Percentiles rank a stretch among this genome's conserved stretches.
Conservation (phyloP, 169 alveolate genomes). For the Plasmodium vivax region DNA sequence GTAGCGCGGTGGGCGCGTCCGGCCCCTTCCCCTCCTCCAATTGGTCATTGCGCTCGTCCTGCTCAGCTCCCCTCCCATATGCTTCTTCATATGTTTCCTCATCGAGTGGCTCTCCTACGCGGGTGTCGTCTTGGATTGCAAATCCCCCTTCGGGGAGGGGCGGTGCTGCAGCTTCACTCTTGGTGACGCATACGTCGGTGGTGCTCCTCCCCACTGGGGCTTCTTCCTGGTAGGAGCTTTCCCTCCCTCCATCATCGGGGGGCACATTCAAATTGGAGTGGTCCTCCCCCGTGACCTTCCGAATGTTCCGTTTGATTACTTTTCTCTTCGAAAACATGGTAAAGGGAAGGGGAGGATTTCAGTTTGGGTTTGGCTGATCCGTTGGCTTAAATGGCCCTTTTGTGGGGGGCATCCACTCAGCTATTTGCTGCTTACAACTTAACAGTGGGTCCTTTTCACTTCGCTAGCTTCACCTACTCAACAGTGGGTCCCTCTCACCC, state of each 20-base stretch:
- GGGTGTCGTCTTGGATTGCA: not conserved
- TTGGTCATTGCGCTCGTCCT: not conserved
- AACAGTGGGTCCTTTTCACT: not conserved
- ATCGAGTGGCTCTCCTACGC: not conserved
- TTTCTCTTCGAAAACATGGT: conserved; percentile 70
- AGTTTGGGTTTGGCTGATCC: not conserved
- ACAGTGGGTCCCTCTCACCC: not conserved
- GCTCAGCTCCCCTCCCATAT: not conserved
- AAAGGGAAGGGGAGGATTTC: not conserved
- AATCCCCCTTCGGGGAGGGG: not conserved
- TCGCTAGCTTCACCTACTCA: not conserved
- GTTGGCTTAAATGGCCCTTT: not conserved
- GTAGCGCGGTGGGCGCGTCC: not conserved
- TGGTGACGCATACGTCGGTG: not conserved
- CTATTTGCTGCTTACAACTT: too few species aligned
- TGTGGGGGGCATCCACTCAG: not conserved
- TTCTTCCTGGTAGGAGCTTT: not conserved
- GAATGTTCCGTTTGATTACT: conserved; percentile 39
- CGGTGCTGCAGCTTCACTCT: not conserved
- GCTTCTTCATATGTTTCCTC: not conserved
- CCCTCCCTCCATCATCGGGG: not conserved
- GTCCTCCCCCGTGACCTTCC: conserved; percentile 22
- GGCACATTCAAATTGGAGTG: not conserved
- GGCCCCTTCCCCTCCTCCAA: not conserved
- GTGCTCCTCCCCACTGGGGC: not conserved